Conservation (phyloP, 2,329 filamentous ascomycete genomes). For the Cytospora chrysosperma region DNA sequence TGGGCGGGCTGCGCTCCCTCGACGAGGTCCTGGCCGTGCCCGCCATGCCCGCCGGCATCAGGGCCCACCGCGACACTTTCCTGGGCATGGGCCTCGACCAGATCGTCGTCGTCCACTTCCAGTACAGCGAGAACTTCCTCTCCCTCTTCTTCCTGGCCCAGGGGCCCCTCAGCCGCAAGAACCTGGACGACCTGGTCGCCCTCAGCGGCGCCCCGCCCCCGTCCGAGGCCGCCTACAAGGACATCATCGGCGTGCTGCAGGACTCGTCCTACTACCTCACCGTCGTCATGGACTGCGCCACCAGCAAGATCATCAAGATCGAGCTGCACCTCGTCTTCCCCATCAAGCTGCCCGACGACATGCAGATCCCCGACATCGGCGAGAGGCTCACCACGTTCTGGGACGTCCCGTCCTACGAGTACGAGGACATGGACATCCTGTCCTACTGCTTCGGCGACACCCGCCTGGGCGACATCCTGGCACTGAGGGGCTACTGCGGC, state of each 20-base stretch:
- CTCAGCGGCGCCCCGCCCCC: constrained; percentile 19
- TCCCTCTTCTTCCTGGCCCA: constrained; percentile 19
- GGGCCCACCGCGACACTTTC: constrained; percentile 12
- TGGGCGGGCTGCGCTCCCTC: constrained; percentile 4
- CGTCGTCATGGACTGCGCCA: constrained; percentile 17
- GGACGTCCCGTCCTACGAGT: constrained; percentile 20
- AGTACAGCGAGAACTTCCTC: constrained; percentile 7
- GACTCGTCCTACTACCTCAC: constrained; percentile 19
- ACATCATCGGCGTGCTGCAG: constrained; percentile 20
- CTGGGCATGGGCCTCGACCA: constrained; percentile 4
- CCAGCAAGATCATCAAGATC: constrained; percentile 11
- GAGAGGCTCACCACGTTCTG: constrained; percentile 16
- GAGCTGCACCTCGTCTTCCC: constrained; percentile 25
- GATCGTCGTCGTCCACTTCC: constrained; percentile 15
- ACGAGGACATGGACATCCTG: constrained; percentile 20
- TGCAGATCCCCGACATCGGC: constrained; percentile 18
- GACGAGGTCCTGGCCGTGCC: constrained; percentile 14
- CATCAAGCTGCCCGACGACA: constrained; percentile 20
- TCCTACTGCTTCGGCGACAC: constrained; percentile 21
- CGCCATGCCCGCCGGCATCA: constrained; percentile 17
- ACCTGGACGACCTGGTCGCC: constrained; percentile 11
- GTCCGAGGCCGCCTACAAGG: constrained; percentile 7
- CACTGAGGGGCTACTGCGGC: constrained; percentile 21
- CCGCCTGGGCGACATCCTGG: constrained; percentile 8
- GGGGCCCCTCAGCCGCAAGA: constrained; percentile 17